Base-by-base conservation (phyloP, 108 stramenopile genomes). In the Skeletonema marinoi region DNA sequence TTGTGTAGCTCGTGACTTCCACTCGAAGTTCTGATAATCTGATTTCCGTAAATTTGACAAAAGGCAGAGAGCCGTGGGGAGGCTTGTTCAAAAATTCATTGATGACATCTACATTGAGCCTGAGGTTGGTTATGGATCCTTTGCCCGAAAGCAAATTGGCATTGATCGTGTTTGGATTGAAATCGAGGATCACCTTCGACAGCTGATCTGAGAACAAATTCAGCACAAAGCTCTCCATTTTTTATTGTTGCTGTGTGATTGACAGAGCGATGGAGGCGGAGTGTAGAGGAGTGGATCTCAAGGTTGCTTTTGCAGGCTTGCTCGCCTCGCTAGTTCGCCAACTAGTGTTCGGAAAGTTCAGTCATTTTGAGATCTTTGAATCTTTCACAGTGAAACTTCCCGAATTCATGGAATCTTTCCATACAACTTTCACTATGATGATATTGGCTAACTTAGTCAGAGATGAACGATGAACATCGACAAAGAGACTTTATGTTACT, bases 181-280 rank as follows among this genome's bases (percentile, higher is more conserved):
- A 94, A 69, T 90, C 89, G 30, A 91, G 70, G 65, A 94, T 91
- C 16, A 93, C 79, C 70, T 88, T 92, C 54, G 91, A 86, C 3
- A 94, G 86, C 48, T 94, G 91, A 62, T 94, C 91, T 19, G 85
- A 86, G 63, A 94, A 92, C 58, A 90, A 77, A 32, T 89, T 90
- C 19, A 94, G 60, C 6, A 94, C 87, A 51, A 89, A 85, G 74
- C 85, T 84, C 79, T 94, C 93, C 93, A 94, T 94, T 56, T 21
- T 80, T 17, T 29, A 31, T 38, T 65, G 33, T 50, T n/a, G 3
- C 4, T 46, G 2, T 3, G 3, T 50, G 48, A 7, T 51, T 12
- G 1, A 51, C 6, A 12, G 39, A 41, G 39, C 39, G 8, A 6
- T 41, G 39, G 39, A 41, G 39, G 11, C 39, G 39, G 11, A 4